Evolutionary conservation across 2,329 filamentous ascomycete species (phyloP), one percentile per base, ranked within the genome.

Genomic region (Lachnellula hyalina): DNA sequence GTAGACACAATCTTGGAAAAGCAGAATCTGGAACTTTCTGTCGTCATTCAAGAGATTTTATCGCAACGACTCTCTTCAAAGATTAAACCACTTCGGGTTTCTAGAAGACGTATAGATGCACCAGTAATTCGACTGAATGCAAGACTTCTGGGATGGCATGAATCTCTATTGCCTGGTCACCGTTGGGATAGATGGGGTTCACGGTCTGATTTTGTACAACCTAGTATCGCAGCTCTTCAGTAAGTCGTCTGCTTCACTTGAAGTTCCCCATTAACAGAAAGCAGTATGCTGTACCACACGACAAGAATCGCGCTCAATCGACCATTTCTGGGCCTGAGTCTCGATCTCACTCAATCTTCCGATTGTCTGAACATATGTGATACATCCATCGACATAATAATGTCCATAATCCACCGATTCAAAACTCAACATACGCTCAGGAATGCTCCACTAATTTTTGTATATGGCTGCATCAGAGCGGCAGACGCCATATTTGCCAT

Each of bases 101-200:
- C 38, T 11, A 23, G 40, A 12, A 44, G 45, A 12, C 53, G 49
- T 53, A 52, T 34, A 12, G 40, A 55, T 42, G 23, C 56, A 8
- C 32, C 36, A 28, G 36, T 56, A 14, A 53, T 46, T 35, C 49
- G 53, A 11, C 25, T 58, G 8, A 58, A 58, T n/a, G 45, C 49
- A 6, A 55, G 56, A 44, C 44, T 52, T 14, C 53, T 42, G 45
- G 36, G 50, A 8, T 58, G 56, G 56, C 36, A 48, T 21, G 36
- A 55, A n/a, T 41, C 36, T 12, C 41, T 58, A n/a, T 49, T 53
- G 8, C 32, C 42, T 6, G 23, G 47, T n/a, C 15, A 50, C 17
- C 53, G 56, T 35, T 58, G 56, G 53, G 50, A 55, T 49, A 41
- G 50, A 23, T 58, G 56, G 56, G 50, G 49, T 34, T 56, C 53